Evolutionary conservation across 139 green algal genomes (phyloP).

Genomic region (Deuterostichococcus epilithicus): DNA sequence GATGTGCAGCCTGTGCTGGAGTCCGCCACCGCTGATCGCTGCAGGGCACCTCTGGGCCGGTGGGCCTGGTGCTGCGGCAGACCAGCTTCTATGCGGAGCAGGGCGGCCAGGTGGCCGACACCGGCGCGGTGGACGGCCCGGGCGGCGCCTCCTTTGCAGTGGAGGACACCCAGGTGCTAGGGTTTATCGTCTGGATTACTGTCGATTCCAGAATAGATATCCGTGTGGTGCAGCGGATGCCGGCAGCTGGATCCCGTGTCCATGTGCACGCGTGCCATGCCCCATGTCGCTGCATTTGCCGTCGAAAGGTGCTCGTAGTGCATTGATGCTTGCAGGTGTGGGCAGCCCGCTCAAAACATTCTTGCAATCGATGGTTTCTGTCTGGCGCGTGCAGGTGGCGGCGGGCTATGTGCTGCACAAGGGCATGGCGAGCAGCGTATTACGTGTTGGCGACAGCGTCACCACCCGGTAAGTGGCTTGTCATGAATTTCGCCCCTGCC

Average conservation of each 20-base stretch:
- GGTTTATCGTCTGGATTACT: no score
- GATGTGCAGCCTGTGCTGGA: no score
- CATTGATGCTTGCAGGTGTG: no score
- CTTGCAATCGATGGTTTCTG: not conserved
- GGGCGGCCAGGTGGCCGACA: constrained; percentile 85
- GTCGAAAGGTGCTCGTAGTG: no score
- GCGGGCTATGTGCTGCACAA: constrained; percentile 96
- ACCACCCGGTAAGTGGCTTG: constrained; percentile 45
- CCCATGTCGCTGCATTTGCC: no score
- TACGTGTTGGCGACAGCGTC: constrained; percentile 67
- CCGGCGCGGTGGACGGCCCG: constrained; percentile 43
- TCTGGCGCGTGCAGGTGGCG: constrained; percentile 50
- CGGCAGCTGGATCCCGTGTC: no score
- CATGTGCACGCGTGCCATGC: no score
- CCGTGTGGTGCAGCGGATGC: no score
- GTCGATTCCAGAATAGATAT: no score
- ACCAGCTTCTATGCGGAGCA: constrained; percentile 94
- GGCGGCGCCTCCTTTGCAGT: constrained; percentile 34
- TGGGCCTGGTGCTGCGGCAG: constrained; percentile 86
- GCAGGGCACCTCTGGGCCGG: constrained; percentile 19
- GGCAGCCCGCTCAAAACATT: not conserved
- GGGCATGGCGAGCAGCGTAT: constrained; percentile 16
- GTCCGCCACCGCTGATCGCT: no score
- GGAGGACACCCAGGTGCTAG: constrained; percentile 23
- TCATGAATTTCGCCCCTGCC: no score